These are phyloP conservation scores for Parascedosporium putredinis DNA, from an alignment of 2,329 filamentous ascomycete species.

Conservation along the genomic window DNA sequence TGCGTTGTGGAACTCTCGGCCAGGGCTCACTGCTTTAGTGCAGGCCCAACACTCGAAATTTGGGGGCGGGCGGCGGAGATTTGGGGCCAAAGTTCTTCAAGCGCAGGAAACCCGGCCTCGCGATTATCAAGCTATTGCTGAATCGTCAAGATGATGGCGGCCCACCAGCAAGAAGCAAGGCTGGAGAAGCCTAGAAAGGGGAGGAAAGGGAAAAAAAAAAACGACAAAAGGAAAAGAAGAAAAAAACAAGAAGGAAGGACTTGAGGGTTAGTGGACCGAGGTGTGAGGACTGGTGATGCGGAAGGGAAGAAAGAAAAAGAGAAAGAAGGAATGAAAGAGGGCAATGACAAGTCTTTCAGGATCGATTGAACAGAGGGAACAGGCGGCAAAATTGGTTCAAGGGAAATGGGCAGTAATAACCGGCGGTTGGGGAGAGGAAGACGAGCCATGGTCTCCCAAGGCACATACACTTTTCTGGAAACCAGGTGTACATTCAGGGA, in stretches of 20 bases:
- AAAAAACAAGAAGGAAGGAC: constrained; percentile 9
- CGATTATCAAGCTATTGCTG: not conserved
- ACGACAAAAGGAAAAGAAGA: constrained; percentile 10
- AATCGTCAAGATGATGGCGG: not conserved
- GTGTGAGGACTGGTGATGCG: not conserved
- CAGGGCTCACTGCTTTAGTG: too few relatives aligned
- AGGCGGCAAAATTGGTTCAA: not conserved
- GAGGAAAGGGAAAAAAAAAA: too few relatives aligned
- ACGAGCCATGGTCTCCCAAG: not conserved
- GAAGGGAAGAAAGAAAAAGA: not conserved
- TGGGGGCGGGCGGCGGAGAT: not conserved
- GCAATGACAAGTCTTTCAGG: constrained; percentile 3
- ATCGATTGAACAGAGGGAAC: constrained; percentile 5
- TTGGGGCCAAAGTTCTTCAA: too few relatives aligned
- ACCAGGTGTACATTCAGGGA: too few relatives aligned
- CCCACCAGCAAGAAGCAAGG: constrained; percentile 6
- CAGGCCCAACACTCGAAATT: not conserved
- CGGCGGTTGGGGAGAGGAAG: not conserved
- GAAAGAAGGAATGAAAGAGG: not conserved
- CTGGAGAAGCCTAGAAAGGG: too few relatives aligned
- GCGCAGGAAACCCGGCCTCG: not conserved
- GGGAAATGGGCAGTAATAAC: constrained; percentile 6
- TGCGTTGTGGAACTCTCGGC: too few relatives aligned
- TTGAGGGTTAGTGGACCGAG: not conserved
- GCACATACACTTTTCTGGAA: too few relatives aligned